Conservation (phyloP, 768 basidiomycete genomes). For the Tubosaeta sp. region DNA sequence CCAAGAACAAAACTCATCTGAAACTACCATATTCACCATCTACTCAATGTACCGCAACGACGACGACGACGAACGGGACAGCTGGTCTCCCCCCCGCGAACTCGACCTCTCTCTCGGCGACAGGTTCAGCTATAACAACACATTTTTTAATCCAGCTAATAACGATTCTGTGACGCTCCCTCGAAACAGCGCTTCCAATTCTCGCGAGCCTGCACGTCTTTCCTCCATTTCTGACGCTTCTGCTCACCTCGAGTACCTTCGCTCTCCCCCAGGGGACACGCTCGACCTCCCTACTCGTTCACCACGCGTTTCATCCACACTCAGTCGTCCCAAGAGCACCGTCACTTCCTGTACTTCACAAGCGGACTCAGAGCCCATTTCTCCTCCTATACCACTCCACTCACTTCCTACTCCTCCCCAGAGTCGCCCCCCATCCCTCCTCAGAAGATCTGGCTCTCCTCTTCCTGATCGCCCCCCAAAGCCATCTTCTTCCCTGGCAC, state of each 20-base stretch:
- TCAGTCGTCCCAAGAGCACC: conserved; percentile 21
- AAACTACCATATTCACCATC: conserved; percentile 76
- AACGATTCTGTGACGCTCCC: conserved; percentile 22
- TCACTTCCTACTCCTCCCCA: conserved; percentile 26
- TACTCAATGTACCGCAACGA: conserved; percentile 85
- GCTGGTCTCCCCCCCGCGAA: conserved; percentile 45
- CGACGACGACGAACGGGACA: conserved; percentile 33
- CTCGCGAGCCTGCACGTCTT: conserved; percentile 17
- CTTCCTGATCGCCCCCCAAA: conserved; percentile 18
- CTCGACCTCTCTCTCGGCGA: conserved; percentile 33
- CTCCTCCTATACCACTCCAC: conserved; percentile 12
- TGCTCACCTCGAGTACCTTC: conserved; percentile 14
- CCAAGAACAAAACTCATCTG: conserved; percentile 48
- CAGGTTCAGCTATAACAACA: conserved; percentile 29
- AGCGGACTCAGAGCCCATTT: conserved; percentile 13
- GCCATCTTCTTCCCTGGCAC: conserved; percentile 14
- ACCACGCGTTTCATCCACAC: conserved; percentile 17
- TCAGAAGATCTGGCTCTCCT: conserved; percentile 24
- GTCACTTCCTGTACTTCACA: conserved; percentile 28
- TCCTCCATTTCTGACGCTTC: conserved; percentile 21
- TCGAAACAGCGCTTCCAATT: conserved; percentile 19
- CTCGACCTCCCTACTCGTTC: conserved; percentile 26
- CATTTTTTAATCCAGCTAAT: conserved; percentile 27
- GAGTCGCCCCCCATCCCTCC: conserved; percentile 26
- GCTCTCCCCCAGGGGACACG: conserved; percentile 14